Evolutionary conservation across 192 early-diverging fungal genomes (phyloP).

Genomic region (Piromyces finnis): DNA sequence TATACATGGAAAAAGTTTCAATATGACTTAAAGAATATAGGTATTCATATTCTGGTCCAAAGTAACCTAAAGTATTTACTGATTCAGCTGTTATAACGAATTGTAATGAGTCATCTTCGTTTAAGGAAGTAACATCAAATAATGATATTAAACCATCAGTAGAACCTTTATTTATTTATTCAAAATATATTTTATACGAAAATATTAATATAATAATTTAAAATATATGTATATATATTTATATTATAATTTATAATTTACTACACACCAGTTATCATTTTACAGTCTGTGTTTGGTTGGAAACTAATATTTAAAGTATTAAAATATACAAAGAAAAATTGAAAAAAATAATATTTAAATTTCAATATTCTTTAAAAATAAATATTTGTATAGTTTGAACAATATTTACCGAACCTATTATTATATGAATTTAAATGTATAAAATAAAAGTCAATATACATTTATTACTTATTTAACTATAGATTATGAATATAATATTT

Average conservation of each 20-base stretch:
- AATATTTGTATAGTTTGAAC: no score
- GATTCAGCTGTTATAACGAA: slow-evolving; percentile 67
- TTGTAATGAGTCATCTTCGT: slow-evolving; percentile 79
- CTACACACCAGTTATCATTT: not conserved
- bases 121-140: slow-evolving; percentile 44
- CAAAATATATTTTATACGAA: no score
- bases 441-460: no score
- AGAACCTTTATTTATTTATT: slow-evolving; percentile 43
- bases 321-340: no score
- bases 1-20: slow-evolving; percentile 77
- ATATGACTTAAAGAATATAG: slow-evolving; percentile 74
- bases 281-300: not conserved
- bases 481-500: no score
- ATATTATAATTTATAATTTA: no score
- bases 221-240: no score
- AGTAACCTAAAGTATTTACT: slow-evolving; percentile 72
- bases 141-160: slow-evolving; percentile 63
- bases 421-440: slow-evolving; percentile 7
- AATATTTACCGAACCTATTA: no score
- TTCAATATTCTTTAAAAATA: no score
- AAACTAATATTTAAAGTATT: not conserved
- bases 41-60: slow-evolving; percentile 79
- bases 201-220: no score
- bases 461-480: no score
- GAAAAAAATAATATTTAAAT: no score